Conservation (phyloP, 805 yeast species). For the Pachysolen tannophilus region DNA sequence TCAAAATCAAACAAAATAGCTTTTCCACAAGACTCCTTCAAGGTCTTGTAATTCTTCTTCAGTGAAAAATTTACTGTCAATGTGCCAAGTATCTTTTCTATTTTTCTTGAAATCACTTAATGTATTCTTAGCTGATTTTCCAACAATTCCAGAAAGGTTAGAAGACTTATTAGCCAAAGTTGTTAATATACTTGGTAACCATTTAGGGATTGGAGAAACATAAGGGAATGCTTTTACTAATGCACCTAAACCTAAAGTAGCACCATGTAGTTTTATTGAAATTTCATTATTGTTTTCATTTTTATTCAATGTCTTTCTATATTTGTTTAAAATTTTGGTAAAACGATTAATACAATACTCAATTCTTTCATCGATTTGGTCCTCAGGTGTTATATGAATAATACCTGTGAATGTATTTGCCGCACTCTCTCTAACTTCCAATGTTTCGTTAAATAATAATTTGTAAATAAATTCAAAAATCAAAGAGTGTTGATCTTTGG, state of each 20-base stretch:
- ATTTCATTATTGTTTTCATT: constrained; percentile 30
- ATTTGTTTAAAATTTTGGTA: constrained; percentile 31
- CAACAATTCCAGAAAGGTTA: constrained; percentile 69
- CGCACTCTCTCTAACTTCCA: constrained; percentile 71
- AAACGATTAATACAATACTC: constrained; percentile 34
- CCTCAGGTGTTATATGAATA: constrained; percentile 53
- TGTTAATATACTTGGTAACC: constrained; percentile 75
- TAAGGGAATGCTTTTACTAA: constrained; percentile 86
- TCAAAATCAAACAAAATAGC: constrained; percentile 66
- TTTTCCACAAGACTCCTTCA: constrained; percentile 91
- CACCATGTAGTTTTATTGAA: constrained; percentile 60
- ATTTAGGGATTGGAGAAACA: constrained; percentile 79
- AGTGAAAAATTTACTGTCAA: constrained; percentile 69
- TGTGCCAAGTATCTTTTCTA: constrained; percentile 94
- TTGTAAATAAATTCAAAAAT: constrained; percentile 45
- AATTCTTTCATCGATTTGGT: constrained; percentile 31
- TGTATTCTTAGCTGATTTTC: constrained; percentile 74
- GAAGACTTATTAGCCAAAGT: constrained; percentile 64
- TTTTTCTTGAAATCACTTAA: constrained; percentile 83
- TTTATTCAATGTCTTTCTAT: constrained; percentile 14
- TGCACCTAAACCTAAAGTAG: constrained; percentile 84
- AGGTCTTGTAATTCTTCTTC: constrained; percentile 78
- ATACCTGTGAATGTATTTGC: constrained; percentile 73
- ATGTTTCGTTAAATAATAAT: constrained; percentile 51
- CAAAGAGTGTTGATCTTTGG: constrained; percentile 33